These are phyloP conservation scores for Magnolia officinalis DNA, from an alignment of 164 flowering plant genomes.

Conservation along the genomic window DNA sequence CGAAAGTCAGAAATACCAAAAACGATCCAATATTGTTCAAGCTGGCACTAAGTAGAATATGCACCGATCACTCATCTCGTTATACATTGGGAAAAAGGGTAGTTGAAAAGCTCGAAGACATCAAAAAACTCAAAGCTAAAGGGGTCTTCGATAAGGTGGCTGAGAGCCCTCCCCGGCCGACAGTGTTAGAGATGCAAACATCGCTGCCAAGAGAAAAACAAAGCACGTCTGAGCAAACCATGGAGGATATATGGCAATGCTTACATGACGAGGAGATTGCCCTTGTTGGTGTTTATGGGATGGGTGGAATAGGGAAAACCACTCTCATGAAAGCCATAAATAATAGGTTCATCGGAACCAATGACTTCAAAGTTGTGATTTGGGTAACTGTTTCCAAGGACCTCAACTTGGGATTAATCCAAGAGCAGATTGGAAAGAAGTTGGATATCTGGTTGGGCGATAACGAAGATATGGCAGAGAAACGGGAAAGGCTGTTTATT, in stretches of 20 bases:
- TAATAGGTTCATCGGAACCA: neutral
- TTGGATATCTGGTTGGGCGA: no score
- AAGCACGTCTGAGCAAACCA: neutral
- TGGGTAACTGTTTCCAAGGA: constrained; percentile 12
- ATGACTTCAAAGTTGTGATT: neutral
- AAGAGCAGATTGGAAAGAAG: constrained; percentile 3
- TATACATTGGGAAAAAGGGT: neutral
- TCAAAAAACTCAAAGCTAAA: neutral
- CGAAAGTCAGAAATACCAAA: neutral
- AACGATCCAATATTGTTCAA: neutral
- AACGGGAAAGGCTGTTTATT: neutral
- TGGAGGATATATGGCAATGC: neutral
- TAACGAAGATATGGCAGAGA: no score
- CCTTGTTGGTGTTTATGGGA: neutral
- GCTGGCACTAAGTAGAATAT: neutral
- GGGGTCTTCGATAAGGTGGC: neutral
- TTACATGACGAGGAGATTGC: neutral
- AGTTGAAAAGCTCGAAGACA: neutral
- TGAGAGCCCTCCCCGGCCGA: neutral
- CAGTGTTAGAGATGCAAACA: neutral
- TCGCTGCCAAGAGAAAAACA: neutral
- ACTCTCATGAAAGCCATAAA: neutral
- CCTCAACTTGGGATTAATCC: neutral
- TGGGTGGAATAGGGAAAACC: constrained; percentile 14
- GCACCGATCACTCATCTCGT: neutral